These are phyloP conservation scores for Sporothrix curviconia DNA, from an alignment of 2,329 filamentous ascomycete species.

Conservation along the genomic window DNA sequence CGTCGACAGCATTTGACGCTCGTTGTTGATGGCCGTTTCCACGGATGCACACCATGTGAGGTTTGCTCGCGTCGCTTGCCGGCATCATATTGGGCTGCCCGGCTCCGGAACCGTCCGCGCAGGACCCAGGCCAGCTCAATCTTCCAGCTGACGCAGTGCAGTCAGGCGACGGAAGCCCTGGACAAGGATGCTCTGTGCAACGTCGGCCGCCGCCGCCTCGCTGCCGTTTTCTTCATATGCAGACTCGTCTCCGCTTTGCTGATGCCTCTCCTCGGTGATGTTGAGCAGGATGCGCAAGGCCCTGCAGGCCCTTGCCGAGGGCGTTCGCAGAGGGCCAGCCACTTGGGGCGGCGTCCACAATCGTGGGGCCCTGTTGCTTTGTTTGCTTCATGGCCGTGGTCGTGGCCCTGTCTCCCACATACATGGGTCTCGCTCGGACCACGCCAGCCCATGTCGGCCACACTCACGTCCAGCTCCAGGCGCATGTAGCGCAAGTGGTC, in stretches of 20 bases:
- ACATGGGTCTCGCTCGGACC: background rate
- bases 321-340: conserved; percentile 32
- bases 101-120: background rate
- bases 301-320: conserved; percentile 32
- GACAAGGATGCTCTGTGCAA: conserved; percentile 20
- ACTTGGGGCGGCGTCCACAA: conserved; percentile 24
- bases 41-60: conserved; percentile 1
- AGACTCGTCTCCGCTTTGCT: background rate
- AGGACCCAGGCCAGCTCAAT: conserved; percentile 28
- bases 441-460: conserved; percentile 28
- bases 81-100: background rate
- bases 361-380: no score
- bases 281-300: conserved; percentile 35
- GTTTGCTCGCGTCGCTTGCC: background rate
- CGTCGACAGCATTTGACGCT: background rate
- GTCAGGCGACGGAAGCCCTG: conserved; percentile 29
- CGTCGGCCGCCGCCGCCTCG: conserved; percentile 13
- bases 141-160: conserved; percentile 32
- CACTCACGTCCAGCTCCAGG: conserved; percentile 39
- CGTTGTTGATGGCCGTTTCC: background rate
- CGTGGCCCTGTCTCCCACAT: background rate
- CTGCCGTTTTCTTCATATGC: background rate
- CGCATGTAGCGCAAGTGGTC: conserved; percentile 33
- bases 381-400: no score
- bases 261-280: conserved; percentile 16